Conservation (phyloP, 306 rosid species). For the Boehmeria nivea region DNA sequence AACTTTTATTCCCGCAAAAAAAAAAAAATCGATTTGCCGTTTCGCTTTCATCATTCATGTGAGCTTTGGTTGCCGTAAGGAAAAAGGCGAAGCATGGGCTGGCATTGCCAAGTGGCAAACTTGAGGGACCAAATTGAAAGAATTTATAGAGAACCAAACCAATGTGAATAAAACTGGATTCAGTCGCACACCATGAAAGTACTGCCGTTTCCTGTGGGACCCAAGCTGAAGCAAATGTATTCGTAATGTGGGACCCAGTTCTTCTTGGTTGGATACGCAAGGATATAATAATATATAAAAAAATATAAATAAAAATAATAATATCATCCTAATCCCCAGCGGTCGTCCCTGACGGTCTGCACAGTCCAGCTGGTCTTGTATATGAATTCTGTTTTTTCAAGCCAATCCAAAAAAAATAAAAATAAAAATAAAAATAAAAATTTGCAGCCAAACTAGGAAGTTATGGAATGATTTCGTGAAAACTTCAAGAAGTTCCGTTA, state of each 20-base stretch:
- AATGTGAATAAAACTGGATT: background rate
- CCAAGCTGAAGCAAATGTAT: background rate
- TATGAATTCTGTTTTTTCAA: too few species aligned
- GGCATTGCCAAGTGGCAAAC: too few species aligned
- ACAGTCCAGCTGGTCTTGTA: background rate
- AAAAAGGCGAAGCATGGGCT: too few species aligned
- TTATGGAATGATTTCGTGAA: background rate
- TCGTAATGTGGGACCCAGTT: background rate
- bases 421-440: too few species aligned
- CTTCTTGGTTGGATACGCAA: background rate
- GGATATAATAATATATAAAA: too few species aligned
- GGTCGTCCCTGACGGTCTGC: background rate
- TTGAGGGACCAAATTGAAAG: too few species aligned
- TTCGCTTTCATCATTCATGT: too few species aligned
- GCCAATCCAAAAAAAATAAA: too few species aligned
- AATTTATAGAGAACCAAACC: too few species aligned
- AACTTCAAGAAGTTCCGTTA: background rate
- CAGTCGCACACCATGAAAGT: too few species aligned
- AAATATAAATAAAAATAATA: background rate
- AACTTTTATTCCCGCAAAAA: too few species aligned
- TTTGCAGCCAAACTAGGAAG: background rate
- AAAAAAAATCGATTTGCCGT: too few species aligned
- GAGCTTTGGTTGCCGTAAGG: background rate
- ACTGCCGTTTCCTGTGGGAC: constrained; percentile 2
- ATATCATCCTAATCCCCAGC: constrained; percentile 1